Percentiles rank a stretch among this genome's conserved stretches.
Conservation (phyloP, 2,329 filamentous ascomycete genomes). For the Huntiella abstrusa region DNA sequence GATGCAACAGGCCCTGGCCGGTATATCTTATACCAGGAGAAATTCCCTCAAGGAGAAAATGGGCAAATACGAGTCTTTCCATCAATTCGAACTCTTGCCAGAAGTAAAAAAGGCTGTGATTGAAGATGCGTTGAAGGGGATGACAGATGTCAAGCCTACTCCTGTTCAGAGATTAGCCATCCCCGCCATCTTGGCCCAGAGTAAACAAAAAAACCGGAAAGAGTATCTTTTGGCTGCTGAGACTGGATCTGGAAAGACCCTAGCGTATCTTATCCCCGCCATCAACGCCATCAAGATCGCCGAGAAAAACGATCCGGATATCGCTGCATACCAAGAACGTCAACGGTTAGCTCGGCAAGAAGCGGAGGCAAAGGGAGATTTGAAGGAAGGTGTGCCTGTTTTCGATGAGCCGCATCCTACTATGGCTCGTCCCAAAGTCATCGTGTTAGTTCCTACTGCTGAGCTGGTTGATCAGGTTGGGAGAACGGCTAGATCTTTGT, state of each 20-base stretch:
- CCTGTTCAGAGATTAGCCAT: slow-evolving; percentile 82
- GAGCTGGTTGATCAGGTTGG: slow-evolving; percentile 85
- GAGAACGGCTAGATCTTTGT: slow-evolving; percentile 58
- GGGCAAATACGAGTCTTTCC: slow-evolving; percentile 56
- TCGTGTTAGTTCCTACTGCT: slow-evolving; percentile 80
- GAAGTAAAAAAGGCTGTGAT: slow-evolving; percentile 50
- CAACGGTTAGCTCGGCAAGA: slow-evolving; percentile 36
- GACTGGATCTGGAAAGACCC: slow-evolving; percentile 90
- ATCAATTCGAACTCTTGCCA: slow-evolving; percentile 60
- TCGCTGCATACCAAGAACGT: slow-evolving; percentile 37
- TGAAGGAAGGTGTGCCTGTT: slow-evolving; percentile 13
- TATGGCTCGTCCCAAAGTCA: slow-evolving; percentile 59
- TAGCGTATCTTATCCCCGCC: slow-evolving; percentile 75
- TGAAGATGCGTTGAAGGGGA: slow-evolving; percentile 53
- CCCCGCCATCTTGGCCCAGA: slow-evolving; percentile 51
- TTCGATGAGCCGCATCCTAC: slow-evolving; percentile 53
- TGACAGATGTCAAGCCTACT: slow-evolving; percentile 63
- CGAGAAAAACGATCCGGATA: slow-evolving; percentile 40
- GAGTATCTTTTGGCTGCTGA: slow-evolving; percentile 79
- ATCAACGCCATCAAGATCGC: slow-evolving; percentile 70
- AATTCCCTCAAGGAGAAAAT: slow-evolving; percentile 33
- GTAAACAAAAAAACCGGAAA: slow-evolving; percentile 17
- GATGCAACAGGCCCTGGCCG: slow-evolving; percentile 70
- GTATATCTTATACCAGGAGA: slow-evolving; percentile 55
- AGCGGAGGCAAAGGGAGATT: slow-evolving; percentile 21